phyloP scores from a whole-genome alignment of 345 rosid species.

The Euphorbia lathyris region DNA sequence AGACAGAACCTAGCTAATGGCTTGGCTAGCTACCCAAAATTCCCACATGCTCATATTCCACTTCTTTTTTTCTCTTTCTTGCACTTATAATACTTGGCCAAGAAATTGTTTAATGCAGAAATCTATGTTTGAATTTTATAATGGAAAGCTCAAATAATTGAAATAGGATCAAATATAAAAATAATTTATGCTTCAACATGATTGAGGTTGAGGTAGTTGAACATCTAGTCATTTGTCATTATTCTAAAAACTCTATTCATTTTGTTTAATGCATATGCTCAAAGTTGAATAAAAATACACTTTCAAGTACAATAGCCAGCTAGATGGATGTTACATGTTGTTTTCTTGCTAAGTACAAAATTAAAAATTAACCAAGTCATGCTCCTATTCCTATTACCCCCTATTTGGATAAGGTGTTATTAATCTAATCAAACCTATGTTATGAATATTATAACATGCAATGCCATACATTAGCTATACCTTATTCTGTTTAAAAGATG shows the following conservation, averaged over 20 bases:
- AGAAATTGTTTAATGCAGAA: neutral
- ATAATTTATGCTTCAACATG: neutral
- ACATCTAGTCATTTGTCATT: conserved; percentile 29
- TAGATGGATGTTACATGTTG: neutral
- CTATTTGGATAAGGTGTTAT: no score
- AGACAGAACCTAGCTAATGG: no score
- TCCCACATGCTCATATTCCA: neutral
- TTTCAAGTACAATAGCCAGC: conserved; percentile 7
- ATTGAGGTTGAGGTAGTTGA: conserved; percentile 20
- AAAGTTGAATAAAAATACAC: neutral
- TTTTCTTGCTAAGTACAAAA: no score
- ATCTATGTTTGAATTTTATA: neutral
- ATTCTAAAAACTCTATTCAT: neutral
- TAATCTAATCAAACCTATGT: no score
- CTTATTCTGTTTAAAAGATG: no score
- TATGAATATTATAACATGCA: no score
- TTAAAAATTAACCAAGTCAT: neutral
- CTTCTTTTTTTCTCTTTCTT: neutral
- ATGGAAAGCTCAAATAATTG: neutral
- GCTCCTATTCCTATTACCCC: neutral
- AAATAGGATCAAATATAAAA: neutral
- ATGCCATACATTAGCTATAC: no score
- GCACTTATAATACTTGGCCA: neutral
- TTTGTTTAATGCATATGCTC: conserved; percentile 2
- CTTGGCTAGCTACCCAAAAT: no score